A percentile compares a stretch with the other conserved stretches of the same genome.
phyloP scores from a whole-genome alignment of 2,329 filamentous ascomycete species.

The Neofusicoccum parvum region DNA sequence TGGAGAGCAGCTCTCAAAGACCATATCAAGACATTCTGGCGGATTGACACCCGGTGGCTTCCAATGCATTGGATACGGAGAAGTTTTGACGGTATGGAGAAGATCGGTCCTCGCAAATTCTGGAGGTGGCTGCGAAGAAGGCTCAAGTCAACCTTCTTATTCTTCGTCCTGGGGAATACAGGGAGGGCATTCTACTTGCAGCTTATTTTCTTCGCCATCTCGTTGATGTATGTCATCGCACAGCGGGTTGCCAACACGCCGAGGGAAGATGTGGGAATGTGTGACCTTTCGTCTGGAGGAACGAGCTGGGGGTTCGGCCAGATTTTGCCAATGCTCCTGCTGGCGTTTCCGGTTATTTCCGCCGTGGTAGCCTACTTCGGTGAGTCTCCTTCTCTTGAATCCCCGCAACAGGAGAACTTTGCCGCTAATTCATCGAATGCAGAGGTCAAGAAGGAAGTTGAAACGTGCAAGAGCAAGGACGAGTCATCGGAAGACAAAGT shows the following conservation, averaged over 20 bases:
- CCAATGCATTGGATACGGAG: background rate
- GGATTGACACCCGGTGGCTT: background rate
- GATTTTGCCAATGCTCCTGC: background rate
- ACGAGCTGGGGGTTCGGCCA: constrained; percentile 14
- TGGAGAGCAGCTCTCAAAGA: background rate
- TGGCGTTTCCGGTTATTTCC: background rate
- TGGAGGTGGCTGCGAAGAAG: background rate
- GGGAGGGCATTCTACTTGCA: background rate
- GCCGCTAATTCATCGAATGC: no score
- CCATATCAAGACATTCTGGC: background rate
- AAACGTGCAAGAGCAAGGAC: no score
- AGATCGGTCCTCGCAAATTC: background rate
- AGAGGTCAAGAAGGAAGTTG: no score
- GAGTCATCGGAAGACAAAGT: no score
- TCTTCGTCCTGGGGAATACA: background rate
- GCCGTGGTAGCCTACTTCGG: background rate
- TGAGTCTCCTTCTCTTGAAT: background rate
- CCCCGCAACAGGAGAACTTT: no score
- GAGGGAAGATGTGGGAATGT: background rate
- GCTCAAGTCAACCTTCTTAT: background rate
- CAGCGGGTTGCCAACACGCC: constrained; percentile 1
- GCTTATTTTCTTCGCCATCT: background rate
- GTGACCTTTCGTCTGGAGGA: background rate
- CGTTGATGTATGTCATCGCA: background rate
- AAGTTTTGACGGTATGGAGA: background rate